Evolutionary conservation across 2,329 filamentous ascomycete species (phyloP).

Genomic region (Teratosphaeria zuluensis): DNA sequence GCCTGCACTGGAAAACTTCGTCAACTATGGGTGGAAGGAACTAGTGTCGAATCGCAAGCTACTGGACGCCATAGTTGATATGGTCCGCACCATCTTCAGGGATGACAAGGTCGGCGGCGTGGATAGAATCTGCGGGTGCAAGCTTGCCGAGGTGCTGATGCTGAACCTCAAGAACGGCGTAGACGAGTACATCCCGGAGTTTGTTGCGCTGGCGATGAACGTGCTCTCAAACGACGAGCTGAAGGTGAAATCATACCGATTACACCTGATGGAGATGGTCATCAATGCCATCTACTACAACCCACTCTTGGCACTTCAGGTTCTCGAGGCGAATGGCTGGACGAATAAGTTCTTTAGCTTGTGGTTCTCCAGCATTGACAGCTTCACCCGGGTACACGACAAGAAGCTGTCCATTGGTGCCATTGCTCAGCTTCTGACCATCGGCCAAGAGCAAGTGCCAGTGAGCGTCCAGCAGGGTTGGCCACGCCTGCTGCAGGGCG

Average conservation of each 20-base stretch:
- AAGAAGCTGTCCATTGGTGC: constrained; percentile 97
- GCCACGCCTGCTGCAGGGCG: constrained; percentile 81
- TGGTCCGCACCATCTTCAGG: constrained; percentile 91
- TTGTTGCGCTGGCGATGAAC: constrained; percentile 80
- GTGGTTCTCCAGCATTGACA: constrained; percentile 95
- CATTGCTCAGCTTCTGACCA: constrained; percentile 73
- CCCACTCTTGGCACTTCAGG: constrained; percentile 69
- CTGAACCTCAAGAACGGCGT: constrained; percentile 81
- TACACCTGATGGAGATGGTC: constrained; percentile 97
- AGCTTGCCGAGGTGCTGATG: constrained; percentile 95
- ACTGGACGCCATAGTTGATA: constrained; percentile 77
- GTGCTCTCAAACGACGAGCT: constrained; percentile 66
- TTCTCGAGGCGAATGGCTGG: constrained; percentile 86
- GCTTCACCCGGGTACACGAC: constrained; percentile 88
- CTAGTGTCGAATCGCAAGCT: constrained; percentile 78
- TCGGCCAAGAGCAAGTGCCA: constrained; percentile 74
- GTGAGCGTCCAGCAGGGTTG: constrained; percentile 90
- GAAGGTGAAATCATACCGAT: constrained; percentile 85
- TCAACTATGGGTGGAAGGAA: constrained; percentile 77
- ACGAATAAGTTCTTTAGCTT: constrained; percentile 98
- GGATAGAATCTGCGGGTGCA: constrained; percentile 94
- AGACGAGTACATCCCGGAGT: constrained; percentile 79
- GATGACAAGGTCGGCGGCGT: constrained; percentile 88
- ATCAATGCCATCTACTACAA: constrained; percentile 99
- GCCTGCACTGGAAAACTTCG: constrained; percentile 93